Evolutionary conservation across 1,139 yeast species (phyloP).

Genomic region (Meyerozyma sp.): DNA sequence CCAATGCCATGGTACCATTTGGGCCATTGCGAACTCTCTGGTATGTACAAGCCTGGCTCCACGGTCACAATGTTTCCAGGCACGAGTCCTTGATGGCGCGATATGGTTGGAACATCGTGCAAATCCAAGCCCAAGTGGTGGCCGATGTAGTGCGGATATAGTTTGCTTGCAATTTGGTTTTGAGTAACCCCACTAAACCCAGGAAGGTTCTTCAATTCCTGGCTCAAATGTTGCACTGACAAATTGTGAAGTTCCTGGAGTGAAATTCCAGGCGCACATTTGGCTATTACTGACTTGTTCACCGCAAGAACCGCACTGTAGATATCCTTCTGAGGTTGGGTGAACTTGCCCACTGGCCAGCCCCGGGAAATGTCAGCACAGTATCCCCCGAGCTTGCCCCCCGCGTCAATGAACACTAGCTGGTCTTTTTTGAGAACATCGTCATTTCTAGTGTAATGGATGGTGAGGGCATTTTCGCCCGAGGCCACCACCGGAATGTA

Average conservation of each 20-base stretch:
- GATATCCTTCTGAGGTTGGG: constrained; percentile 74
- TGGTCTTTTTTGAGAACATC: constrained; percentile 72
- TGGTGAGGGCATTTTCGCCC: constrained; percentile 79
- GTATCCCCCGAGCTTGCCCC: constrained; percentile 91
- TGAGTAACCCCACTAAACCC: constrained; percentile 55
- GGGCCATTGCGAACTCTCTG: constrained; percentile 66
- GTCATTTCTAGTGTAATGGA: constrained; percentile 88
- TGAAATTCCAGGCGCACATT: constrained; percentile 52
- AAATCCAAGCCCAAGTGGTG: constrained; percentile 93
- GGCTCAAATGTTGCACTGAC: constrained; percentile 53
- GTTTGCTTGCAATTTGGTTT: constrained; percentile 45
- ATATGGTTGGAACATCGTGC: constrained; percentile 70
- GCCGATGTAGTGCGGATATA: constrained; percentile 94
- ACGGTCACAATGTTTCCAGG: constrained; percentile 80
- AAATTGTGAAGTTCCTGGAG: constrained; percentile 73
- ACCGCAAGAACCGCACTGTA: constrained; percentile 85
- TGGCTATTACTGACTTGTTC: constrained; percentile 70
- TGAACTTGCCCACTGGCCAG: constrained; percentile 83
- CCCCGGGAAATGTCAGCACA: constrained; percentile 94
- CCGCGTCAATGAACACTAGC: constrained; percentile 90
- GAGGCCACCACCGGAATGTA: constrained; percentile 97
- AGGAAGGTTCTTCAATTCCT: constrained; percentile 60
- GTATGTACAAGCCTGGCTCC: constrained; percentile 93
- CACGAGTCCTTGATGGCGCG: constrained; percentile 44
- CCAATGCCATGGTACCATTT: constrained; percentile 83